phyloP scores from a whole-genome alignment of 2,329 filamentous ascomycete species.

The Ramularia endophylla region DNA sequence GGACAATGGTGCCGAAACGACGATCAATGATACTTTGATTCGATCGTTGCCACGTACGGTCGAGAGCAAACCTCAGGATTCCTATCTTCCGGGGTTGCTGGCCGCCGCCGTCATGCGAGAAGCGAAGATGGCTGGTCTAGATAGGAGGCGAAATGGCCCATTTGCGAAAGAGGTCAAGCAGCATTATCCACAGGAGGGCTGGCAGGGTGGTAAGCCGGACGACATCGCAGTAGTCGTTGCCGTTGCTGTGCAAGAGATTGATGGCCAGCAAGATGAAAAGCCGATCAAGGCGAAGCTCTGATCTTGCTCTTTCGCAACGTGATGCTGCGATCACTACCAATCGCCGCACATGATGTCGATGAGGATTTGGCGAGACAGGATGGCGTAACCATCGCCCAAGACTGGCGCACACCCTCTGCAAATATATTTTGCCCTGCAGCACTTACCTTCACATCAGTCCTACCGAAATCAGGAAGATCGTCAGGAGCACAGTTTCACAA shows the following conservation, averaged over 20 bases:
- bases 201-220: slow-evolving; percentile 88
- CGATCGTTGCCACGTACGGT: slow-evolving; percentile 18
- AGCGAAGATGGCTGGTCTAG: slow-evolving; percentile 78
- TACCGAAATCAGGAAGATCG: too few relatives aligned
- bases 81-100: slow-evolving; percentile 68
- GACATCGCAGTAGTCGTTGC: slow-evolving; percentile 86
- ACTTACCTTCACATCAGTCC: too few relatives aligned
- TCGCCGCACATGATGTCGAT: too few relatives aligned
- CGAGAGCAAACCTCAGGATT: slow-evolving; percentile 28
- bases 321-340: too few relatives aligned
- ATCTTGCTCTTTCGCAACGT: not conserved
- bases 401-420: too few relatives aligned
- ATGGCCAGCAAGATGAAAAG: slow-evolving; percentile 11
- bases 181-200: slow-evolving; percentile 78
- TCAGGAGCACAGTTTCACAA: too few relatives aligned
- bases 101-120: slow-evolving; percentile 74
- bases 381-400: too few relatives aligned
- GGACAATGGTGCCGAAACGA: slow-evolving; percentile 27
- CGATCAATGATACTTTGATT: slow-evolving; percentile 24
- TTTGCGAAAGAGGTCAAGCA: slow-evolving; percentile 93
- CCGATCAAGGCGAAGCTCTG: slow-evolving; percentile 30
- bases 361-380: too few relatives aligned
- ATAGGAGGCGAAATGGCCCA: slow-evolving; percentile 76
- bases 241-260: slow-evolving; percentile 62
- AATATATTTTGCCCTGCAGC: too few relatives aligned